A percentile compares a stretch with the other conserved stretches of the same genome.
Evolutionary conservation across 202 grass and related monocot genomes (phyloP).

Genomic region (Panicum hallii): DNA sequence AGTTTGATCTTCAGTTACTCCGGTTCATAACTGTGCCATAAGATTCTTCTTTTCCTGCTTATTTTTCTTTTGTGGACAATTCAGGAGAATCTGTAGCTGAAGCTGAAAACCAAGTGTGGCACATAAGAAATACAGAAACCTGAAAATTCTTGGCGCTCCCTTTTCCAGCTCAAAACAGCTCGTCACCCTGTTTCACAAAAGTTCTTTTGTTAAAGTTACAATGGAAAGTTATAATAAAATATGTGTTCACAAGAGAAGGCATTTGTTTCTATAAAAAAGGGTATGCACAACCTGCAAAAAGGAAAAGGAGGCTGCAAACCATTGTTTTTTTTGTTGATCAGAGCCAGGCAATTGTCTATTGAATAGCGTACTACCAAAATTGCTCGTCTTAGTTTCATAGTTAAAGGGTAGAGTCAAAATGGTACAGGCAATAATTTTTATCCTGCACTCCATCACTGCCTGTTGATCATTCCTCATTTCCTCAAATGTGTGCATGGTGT

Average conservation of each 20-base stretch:
- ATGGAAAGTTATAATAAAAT: constrained; percentile 8
- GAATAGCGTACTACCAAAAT: neutral
- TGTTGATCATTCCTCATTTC: constrained; percentile 24
- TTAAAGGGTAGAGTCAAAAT: neutral
- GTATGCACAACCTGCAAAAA: constrained; percentile 5
- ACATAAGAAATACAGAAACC: neutral
- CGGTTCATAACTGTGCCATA: neutral
- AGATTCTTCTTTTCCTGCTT: neutral
- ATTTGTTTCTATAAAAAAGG: neutral
- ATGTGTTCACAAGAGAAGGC: neutral
- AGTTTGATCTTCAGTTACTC: neutral
- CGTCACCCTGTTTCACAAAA: neutral
- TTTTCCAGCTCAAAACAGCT: neutral
- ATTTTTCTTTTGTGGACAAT: neutral
- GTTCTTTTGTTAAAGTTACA: constrained; percentile 25
- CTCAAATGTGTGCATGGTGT: constrained; percentile 18
- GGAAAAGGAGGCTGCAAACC: neutral
- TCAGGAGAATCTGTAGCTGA: constrained; percentile 22
- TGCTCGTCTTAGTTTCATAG: neutral
- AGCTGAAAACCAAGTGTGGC: neutral
- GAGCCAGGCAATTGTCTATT: neutral
- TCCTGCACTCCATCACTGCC: neutral
- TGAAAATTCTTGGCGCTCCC: neutral
- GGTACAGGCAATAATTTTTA: neutral
- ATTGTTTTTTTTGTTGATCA: constrained; percentile 12